A percentile compares a stretch with the other conserved stretches of the same genome.
Evolutionary conservation across 805 yeast genomes (phyloP).

Genomic region (Teunomyces stri): DNA sequence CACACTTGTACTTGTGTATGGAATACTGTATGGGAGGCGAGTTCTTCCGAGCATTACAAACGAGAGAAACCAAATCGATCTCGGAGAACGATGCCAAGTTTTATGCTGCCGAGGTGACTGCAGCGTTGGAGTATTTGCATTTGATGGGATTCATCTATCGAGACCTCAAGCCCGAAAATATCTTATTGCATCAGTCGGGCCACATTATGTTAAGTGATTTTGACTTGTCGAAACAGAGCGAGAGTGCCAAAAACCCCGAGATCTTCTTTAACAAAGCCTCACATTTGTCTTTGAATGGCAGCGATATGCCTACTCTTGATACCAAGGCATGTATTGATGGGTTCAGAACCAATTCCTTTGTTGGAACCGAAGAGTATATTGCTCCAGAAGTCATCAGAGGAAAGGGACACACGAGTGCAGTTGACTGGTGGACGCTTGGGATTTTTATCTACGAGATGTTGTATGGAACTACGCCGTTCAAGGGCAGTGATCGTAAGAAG

Average conservation of each 20-base stretch:
- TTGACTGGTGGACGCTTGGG: constrained; percentile 99
- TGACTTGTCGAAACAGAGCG: constrained; percentile 88
- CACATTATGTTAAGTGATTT: constrained; percentile 98
- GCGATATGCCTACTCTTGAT: constrained; percentile 63
- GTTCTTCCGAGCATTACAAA: constrained; percentile 92
- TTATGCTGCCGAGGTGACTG: constrained; percentile 95
- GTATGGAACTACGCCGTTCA: constrained; percentile 94
- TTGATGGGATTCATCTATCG: constrained; percentile 96
- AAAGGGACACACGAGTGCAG: constrained; percentile 96
- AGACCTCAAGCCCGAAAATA: constrained; percentile 95
- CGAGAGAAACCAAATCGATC: constrained; percentile 81
- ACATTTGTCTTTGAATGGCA: constrained; percentile 19
- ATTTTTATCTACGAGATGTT: constrained; percentile 91
- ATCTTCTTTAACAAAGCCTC: constrained; percentile 41
- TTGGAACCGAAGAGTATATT: constrained; percentile 97
- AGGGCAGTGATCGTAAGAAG: constrained; percentile 82
- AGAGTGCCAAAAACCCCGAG: constrained; percentile 72
- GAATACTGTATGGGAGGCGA: constrained; percentile 99
- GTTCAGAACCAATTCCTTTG: constrained; percentile 95
- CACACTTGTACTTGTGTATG: constrained; percentile 89
- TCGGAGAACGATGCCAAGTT: constrained; percentile 86
- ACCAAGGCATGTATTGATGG: constrained; percentile 95
- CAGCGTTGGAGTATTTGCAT: constrained; percentile 93
- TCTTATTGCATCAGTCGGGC: constrained; percentile 90
- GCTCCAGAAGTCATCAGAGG: constrained; percentile 98